Evolutionary conservation across 2,329 filamentous ascomycete genomes (phyloP).

Genomic region (Aspergillus fumigatiaffinis): DNA sequence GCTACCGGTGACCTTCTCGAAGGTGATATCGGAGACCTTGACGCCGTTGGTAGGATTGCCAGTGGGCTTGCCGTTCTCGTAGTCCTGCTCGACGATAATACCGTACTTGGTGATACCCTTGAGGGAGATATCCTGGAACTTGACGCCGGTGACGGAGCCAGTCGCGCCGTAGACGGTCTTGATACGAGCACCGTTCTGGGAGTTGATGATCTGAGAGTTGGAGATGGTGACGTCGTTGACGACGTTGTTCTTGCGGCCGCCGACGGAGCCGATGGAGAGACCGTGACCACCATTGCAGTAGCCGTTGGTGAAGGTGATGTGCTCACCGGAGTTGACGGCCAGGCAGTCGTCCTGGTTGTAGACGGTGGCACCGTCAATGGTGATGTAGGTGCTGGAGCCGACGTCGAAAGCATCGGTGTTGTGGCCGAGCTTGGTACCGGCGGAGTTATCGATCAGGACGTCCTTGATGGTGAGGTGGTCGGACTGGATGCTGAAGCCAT

Average conservation of each 20-base stretch:
- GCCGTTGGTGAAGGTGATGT: constrained; percentile 27
- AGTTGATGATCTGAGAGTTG: constrained; percentile 48
- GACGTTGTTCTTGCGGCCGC: constrained; percentile 53
- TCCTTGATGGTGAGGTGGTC: constrained; percentile 50
- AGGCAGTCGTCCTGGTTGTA: constrained; percentile 60
- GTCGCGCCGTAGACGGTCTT: constrained; percentile 54
- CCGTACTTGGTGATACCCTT: constrained; percentile 51
- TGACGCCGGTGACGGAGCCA: constrained; percentile 51
- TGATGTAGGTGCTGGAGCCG: constrained; percentile 43
- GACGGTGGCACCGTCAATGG: constrained; percentile 50
- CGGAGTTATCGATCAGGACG: constrained; percentile 57
- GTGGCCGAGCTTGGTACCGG: constrained; percentile 43
- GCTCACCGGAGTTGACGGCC: constrained; percentile 54
- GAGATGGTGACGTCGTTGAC: constrained; percentile 53
- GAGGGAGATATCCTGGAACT: constrained; percentile 52
- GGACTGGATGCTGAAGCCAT: constrained; percentile 38
- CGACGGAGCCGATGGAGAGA: constrained; percentile 58
- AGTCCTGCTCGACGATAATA: constrained; percentile 58
- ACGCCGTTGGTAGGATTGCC: constrained; percentile 38
- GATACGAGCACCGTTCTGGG: constrained; percentile 55
- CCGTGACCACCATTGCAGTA: constrained; percentile 44
- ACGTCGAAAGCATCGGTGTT: constrained; percentile 50
- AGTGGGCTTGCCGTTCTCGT: constrained; percentile 46
- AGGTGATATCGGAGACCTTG: constrained; percentile 38
- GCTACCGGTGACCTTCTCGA: constrained; percentile 34